Evolutionary conservation across 805 yeast species (phyloP), one percentile per base, ranked within the genome.

Genomic region (Yarrowia keelungensis): DNA sequence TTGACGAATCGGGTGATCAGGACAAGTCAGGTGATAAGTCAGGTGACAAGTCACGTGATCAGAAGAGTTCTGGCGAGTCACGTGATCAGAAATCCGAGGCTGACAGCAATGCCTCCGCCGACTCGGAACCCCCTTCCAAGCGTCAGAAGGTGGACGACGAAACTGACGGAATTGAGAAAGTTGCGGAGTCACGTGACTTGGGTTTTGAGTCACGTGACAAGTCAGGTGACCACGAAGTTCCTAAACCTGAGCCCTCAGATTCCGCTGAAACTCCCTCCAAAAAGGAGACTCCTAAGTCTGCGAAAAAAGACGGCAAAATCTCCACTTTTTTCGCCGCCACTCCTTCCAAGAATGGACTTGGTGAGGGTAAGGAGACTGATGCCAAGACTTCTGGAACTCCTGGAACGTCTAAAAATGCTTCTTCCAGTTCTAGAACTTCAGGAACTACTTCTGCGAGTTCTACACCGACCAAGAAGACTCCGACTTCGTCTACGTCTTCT

Each of bases 231-330:
- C 15, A 2, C n/a, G n/a, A n/a, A n/a, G n/a, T n/a, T n/a, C n/a
- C n/a, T n/a, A n/a, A n/a, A n/a, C n/a, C n/a, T n/a, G n/a, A n/a
- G n/a, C n/a, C n/a, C n/a, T n/a, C n/a, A n/a, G n/a, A n/a, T n/a
- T n/a, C n/a, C n/a, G n/a, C 41, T 35, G 36, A 15, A 11, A 1
- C 41, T 1, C 12, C 42, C 16, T 16, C 49, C 14, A 42, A 42
- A 22, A n/a, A 26, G 1, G 19, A 19, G 19, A 19, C 19, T 19
- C 15, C 53, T 39, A 49, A 49, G 15, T 32, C 38, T 7, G 9
- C 39, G 12, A 59, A 59, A 19, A 59, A 59, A n/a, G 65, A 59
- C 65, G 50, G 19, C 51, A 43, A 43, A 14, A 59, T 59, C 35
- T 42, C 50, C 41, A 39, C 65, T 8, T 59, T 59, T 35, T 59